Conservation (phyloP, 2,329 filamentous ascomycete genomes). For the Ophiostoma perfectum region DNA sequence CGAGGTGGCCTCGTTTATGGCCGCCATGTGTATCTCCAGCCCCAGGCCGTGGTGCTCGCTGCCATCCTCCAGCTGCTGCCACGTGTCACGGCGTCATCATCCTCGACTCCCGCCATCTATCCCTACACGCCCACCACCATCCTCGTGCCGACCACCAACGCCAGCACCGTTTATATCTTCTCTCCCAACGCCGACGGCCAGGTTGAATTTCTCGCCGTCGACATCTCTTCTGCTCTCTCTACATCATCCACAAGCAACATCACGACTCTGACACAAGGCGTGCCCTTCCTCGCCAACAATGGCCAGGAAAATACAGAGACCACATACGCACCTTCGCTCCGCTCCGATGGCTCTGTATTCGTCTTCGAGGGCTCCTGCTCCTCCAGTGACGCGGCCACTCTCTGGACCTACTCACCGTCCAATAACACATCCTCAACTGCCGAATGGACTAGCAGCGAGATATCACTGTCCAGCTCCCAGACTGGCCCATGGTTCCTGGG, state of each 20-base stretch:
- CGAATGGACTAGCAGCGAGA: slow-evolving; percentile 16
- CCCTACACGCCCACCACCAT: slow-evolving; percentile 76
- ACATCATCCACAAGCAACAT: slow-evolving; percentile 38
- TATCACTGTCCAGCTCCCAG: slow-evolving; percentile 15
- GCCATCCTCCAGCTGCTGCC: slow-evolving; percentile 19
- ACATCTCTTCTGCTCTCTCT: slow-evolving; percentile 55
- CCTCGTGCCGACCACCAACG: slow-evolving; percentile 50
- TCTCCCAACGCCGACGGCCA: slow-evolving; percentile 42
- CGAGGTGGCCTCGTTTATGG: slow-evolving; percentile 6
- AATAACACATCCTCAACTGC: background rate
- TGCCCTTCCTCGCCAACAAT: slow-evolving; percentile 57
- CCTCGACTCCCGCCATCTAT: slow-evolving; percentile 43
- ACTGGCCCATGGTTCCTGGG: slow-evolving; percentile 49
- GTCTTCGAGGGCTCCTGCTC: slow-evolving; percentile 72
- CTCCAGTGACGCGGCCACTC: slow-evolving; percentile 31
- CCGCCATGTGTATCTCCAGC: background rate
- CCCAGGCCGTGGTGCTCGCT: slow-evolving; percentile 14
- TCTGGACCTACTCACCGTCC: slow-evolving; percentile 60
- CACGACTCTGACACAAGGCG: slow-evolving; percentile 47
- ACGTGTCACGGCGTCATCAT: slow-evolving; percentile 19
- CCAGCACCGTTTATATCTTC: slow-evolving; percentile 61
- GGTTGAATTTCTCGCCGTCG: slow-evolving; percentile 56
- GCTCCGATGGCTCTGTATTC: slow-evolving; percentile 62
- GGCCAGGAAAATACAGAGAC: slow-evolving; percentile 37
- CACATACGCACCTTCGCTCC: slow-evolving; percentile 63